A percentile compares a stretch with the other conserved stretches of the same genome.
phyloP scores from a whole-genome alignment of 176 grass and related monocot genomes.

The Phragmites australis region DNA sequence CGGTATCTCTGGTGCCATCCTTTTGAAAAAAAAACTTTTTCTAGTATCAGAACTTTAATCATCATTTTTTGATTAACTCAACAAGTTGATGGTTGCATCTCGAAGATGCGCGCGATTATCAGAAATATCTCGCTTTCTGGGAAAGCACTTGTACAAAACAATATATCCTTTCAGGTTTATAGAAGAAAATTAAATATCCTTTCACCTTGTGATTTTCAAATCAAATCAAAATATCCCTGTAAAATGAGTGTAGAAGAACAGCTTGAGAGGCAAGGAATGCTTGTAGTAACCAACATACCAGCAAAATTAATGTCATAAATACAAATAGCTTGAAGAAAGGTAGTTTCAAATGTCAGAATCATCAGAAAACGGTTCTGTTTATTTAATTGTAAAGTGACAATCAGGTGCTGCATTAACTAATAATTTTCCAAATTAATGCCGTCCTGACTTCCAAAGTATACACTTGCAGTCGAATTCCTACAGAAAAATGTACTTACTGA shows the following conservation, averaged over 20 bases:
- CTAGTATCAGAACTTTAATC: background rate
- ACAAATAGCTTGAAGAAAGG: background rate
- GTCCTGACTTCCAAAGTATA: background rate
- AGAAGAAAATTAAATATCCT: background rate
- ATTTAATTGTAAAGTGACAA: background rate
- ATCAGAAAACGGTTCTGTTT: background rate
- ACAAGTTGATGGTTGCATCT: background rate
- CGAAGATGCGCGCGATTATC: background rate
- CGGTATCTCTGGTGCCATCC: too few species aligned
- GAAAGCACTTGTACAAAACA: background rate
- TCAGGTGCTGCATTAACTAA: background rate
- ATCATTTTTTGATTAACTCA: background rate
- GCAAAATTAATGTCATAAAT: background rate
- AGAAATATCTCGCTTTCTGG: background rate
- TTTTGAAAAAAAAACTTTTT: too few species aligned
- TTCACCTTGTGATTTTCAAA: constrained; percentile 12
- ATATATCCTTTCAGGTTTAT: background rate
- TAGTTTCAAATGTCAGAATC: background rate
- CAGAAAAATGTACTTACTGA: too few species aligned
- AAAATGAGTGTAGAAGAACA: background rate
- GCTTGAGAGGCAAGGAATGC: background rate
- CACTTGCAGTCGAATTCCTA: too few species aligned
- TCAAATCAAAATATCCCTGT: constrained; percentile 23
- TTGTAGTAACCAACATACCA: background rate
- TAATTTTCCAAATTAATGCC: background rate